Evolutionary conservation across 1,139 yeast species (phyloP).

Genomic region (Wickerhamomyces sp.): DNA sequence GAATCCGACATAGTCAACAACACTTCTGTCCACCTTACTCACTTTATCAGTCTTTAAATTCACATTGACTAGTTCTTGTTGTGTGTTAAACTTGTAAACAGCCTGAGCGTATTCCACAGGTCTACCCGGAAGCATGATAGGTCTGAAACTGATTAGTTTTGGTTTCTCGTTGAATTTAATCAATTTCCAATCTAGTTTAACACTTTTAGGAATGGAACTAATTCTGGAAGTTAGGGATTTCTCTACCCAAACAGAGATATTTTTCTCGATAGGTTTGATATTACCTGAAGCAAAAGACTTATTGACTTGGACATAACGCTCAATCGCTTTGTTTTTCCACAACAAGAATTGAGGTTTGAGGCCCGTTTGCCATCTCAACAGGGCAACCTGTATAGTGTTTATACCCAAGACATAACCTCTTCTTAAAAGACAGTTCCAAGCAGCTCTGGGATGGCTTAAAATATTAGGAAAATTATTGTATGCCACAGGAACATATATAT

Average conservation of each 20-base stretch:
- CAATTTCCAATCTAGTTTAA: constrained; percentile 72
- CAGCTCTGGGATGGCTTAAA: constrained; percentile 36
- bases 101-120: constrained; percentile 68
- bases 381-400: constrained; percentile 61
- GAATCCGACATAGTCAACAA: constrained; percentile 72
- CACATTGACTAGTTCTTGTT: constrained; percentile 57
- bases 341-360: constrained; percentile 59
- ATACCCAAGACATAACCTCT: constrained; percentile 52
- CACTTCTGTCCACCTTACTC: constrained; percentile 49
- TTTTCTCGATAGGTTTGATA: constrained; percentile 37
- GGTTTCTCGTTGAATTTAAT: constrained; percentile 68
- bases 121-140: constrained; percentile 53
- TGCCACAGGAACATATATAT: constrained; percentile 47
- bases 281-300: constrained; percentile 58
- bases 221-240: constrained; percentile 50
- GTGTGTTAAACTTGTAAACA: constrained; percentile 70
- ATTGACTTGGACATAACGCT: constrained; percentile 60
- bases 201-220: constrained; percentile 51
- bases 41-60: constrained; percentile 43
- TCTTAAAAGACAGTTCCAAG: constrained; percentile 39
- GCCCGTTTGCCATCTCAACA: constrained; percentile 59
- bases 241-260: constrained; percentile 57
- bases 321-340: constrained; percentile 74
- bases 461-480: constrained; percentile 40
- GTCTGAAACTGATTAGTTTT: constrained; percentile 67